These are phyloP conservation scores for Eucalyptus polybractea DNA, from an alignment of 345 rosid species.

Conservation along the genomic window DNA sequence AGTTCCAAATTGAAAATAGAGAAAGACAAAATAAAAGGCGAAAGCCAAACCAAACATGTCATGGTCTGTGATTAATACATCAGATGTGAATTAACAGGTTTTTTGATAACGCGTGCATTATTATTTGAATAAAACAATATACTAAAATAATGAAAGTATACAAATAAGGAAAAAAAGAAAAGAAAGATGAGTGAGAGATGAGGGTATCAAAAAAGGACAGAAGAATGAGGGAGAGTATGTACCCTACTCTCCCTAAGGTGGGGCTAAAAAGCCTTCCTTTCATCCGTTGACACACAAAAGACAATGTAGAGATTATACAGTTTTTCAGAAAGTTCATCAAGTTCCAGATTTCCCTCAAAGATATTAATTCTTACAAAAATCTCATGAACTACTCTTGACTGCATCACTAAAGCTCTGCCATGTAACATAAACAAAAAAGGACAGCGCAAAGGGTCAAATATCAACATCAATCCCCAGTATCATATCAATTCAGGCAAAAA, in stretches of 20 bases:
- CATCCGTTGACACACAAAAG: background rate
- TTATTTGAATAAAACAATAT: background rate
- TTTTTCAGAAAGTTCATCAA: background rate
- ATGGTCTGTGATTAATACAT: background rate
- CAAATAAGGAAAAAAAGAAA: background rate
- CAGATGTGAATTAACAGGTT: background rate
- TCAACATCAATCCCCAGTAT: background rate
- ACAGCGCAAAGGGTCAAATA: background rate
- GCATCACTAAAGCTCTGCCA: background rate
- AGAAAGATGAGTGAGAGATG: background rate
- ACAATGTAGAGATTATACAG: background rate
- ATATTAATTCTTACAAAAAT: background rate
- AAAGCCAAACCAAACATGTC: background rate
- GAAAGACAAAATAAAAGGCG: background rate
- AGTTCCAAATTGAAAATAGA: background rate
- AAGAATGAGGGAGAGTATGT: background rate
- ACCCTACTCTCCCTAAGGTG: background rate
- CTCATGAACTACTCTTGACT: background rate
- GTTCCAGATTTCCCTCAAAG: background rate
- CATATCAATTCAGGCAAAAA: background rate
- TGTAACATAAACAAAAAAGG: background rate
- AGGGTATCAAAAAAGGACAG: background rate
- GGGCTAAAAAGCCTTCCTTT: background rate
- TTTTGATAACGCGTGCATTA: background rate
- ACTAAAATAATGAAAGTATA: background rate